Base-by-base conservation (phyloP, 306 rosid species). In the Castanea sativa region DNA sequence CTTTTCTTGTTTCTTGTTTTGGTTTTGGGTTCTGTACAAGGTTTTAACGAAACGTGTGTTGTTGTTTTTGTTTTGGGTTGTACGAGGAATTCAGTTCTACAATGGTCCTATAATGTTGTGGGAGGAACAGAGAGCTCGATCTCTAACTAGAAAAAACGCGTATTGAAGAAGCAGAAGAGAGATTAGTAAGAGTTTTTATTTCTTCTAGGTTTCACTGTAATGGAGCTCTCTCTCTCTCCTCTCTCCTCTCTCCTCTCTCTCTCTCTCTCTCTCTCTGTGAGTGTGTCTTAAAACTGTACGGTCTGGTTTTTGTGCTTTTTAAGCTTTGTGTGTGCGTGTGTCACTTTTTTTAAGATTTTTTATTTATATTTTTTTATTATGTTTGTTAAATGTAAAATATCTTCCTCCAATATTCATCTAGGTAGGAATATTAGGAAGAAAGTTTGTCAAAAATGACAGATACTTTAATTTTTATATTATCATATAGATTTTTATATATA, bases 61-160 rank as follows among this genome's bases (percentile, higher is more conserved):
- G 45, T 41, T 41, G 45, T 49, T 33, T 30, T 78, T 58, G 79
- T 76, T 49, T 49, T 11, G 53, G 16, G 53, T 49, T 49, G 15
- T 49, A 12, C 14, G 53, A 75, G 25, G 29, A 56, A 71, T 18
- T 85, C 53, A 52, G 68, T 18, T 85, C 53, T 61, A 65, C 82
- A 61, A 12, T 7, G 71, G 53, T 87, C 4, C 75, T 77, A 57
- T 74, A 87, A 82, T 69, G 80, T 81, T 87, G 85, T n/a, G 61
- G 69, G 79, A 76, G 78, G 79, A 87, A 84, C 86, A 67, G 77
- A 79, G 69, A 81, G 87, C 76, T 75, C 78, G 83, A 77, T 76
- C 71, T 55, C 78, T 41, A 8, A 33, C 61, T 27, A 65, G 18
- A 15, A 41, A 41, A 14, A 57, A 52, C 59, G 75, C 69, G 80